These are phyloP conservation scores for Isatis tinctoria DNA, from an alignment of 345 rosid genomes.

Conservation along the genomic window DNA sequence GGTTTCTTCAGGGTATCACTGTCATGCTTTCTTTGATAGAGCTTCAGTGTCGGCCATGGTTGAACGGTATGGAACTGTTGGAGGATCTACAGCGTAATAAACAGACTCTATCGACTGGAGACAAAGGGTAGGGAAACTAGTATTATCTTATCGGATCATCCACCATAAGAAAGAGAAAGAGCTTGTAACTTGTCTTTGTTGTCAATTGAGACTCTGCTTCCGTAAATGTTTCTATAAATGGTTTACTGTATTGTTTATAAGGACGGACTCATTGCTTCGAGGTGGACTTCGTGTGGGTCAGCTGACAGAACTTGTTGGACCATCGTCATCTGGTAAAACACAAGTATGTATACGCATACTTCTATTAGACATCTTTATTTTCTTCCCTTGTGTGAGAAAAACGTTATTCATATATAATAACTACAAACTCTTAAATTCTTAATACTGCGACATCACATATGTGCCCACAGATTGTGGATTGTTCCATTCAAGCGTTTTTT, in stretches of 20 bases:
- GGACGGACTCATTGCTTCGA: constrained; percentile 60
- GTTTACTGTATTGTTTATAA: constrained; percentile 21
- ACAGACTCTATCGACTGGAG: constrained; percentile 54
- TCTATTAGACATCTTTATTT: not conserved
- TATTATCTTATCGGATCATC: not conserved
- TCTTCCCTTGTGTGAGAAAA: not conserved
- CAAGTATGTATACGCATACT: constrained; percentile 41
- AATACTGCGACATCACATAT: not conserved
- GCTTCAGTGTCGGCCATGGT: constrained; percentile 47
- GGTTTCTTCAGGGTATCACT: constrained; percentile 45
- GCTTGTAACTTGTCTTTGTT: not conserved
- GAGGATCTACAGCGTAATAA: constrained; percentile 48
- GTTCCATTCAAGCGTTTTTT: not conserved
- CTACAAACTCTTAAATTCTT: not conserved
- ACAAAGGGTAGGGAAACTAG: constrained; percentile 42
- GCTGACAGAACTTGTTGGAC: constrained; percentile 79
- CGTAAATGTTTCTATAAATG: not conserved
- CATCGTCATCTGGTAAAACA: constrained; percentile 88
- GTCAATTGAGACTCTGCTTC: not conserved
- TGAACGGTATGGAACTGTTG: constrained; percentile 54
- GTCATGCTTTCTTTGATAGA: constrained; percentile 48
- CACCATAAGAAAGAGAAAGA: not conserved
- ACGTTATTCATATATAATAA: not conserved
- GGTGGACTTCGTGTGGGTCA: constrained; percentile 71
- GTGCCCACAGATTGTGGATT: not conserved